Evolutionary conservation across 2,329 filamentous ascomycete genomes (phyloP), one percentile per base, ranked within the genome.

Genomic region (Alternaria sp.): DNA sequence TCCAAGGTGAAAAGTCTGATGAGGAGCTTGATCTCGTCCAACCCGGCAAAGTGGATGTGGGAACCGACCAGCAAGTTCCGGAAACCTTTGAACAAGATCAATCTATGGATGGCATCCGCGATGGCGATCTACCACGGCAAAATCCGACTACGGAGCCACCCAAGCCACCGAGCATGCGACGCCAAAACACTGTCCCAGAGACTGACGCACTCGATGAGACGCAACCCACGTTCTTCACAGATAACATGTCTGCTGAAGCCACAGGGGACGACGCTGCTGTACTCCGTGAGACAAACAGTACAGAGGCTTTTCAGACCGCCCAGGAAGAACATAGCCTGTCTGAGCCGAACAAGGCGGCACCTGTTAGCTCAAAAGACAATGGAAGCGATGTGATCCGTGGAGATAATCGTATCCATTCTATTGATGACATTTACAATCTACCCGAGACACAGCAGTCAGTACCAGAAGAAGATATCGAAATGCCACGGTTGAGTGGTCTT

Each of bases 321-420:
- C 76, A 73, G 50, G 81, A 82, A 45, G 77, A 82, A 47, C 69
- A 78, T 8, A 75, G 76, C 15, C 65, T 61, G 7, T 77, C 72
- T 11, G 65, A 71, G 20, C 43, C 20, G 61, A 75, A 69, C 20
- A 59, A 61, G 33, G 54, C 46, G 2, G 64, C 55, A 26, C 67
- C 49, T n/a, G 47, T 60, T 14, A 65, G 60, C 26, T 68, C 66
- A 10, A 69, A 64, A 49, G 67, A 72, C 6, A 62, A 65, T 21
- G 66, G 60, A 21, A 71, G 67, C 26, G 66, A 71, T 47, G 44
- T 46, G 11, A 60, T 72, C 9, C 61, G 41, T 20, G 50, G 43
- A 9, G 44, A 33, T 2, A 60, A 61, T 25, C 67, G 66, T 41
- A 66, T 71, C 33, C 75, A 73, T n/a, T 76, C 73, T n/a, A 60